These are phyloP conservation scores for Hansenula lynferdii DNA, from an alignment of 1,139 yeast genomes.

Conservation along the genomic window DNA sequence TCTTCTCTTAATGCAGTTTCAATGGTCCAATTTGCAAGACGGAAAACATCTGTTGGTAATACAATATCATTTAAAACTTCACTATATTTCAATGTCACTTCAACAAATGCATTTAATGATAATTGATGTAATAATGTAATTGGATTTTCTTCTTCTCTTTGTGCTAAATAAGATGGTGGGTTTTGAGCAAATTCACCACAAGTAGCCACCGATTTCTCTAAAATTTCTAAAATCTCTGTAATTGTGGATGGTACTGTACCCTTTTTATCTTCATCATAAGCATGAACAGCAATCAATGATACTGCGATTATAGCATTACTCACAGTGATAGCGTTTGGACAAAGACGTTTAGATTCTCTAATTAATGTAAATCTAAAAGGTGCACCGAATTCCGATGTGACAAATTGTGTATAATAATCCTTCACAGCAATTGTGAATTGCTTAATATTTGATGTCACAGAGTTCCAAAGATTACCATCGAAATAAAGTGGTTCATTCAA, in stretches of 20 bases:
- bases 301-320: slow-evolving; percentile 65
- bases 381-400: slow-evolving; percentile 35
- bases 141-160: slow-evolving; percentile 32
- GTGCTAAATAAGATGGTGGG: slow-evolving; percentile 24
- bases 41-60: slow-evolving; percentile 56
- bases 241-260: slow-evolving; percentile 48
- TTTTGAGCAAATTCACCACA: slow-evolving; percentile 39
- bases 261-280: slow-evolving; percentile 59
- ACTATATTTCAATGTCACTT: slow-evolving; percentile 59
- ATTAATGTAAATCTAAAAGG: slow-evolving; percentile 43
- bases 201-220: slow-evolving; percentile 57
- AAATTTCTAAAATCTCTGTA: slow-evolving; percentile 50
- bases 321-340: slow-evolving; percentile 51
- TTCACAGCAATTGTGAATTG: slow-evolving; percentile 6
- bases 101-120: slow-evolving; percentile 57
- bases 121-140: slow-evolving; percentile 57
- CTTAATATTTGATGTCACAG: slow-evolving; percentile 5
- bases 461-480: slow-evolving; percentile 9
- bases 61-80: slow-evolving; percentile 58
- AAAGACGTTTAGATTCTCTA: slow-evolving; percentile 55
- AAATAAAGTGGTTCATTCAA: not conserved
- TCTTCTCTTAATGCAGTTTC: slow-evolving; percentile 47
- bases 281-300: slow-evolving; percentile 52
- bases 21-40: slow-evolving; percentile 66
- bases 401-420: slow-evolving; percentile 20